Conservation (phyloP, 305 asterid species). For the Solanum hybrid region DNA sequence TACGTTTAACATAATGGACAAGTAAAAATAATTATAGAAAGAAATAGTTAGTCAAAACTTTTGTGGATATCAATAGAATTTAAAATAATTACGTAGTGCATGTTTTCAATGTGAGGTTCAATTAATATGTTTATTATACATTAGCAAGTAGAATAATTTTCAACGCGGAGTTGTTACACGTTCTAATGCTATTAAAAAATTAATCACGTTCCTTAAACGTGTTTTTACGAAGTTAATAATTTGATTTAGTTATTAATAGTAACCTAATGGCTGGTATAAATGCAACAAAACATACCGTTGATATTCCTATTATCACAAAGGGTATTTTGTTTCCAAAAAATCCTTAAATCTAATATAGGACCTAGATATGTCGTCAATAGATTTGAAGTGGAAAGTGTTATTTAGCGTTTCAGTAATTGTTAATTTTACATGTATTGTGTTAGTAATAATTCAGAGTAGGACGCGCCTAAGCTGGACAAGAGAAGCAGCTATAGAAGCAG, state of each 20-base stretch:
- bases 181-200: background rate
- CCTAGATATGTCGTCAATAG: background rate
- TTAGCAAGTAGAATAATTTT: too few relatives aligned
- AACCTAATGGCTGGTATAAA: background rate
- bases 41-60: too few relatives aligned
- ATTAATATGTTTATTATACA: background rate
- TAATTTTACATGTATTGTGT: background rate
- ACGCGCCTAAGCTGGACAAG: constrained; percentile 27
- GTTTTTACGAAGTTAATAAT: background rate
- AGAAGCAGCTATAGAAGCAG: constrained; percentile 52
- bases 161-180: background rate
- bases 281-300: background rate
- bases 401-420: background rate
- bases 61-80: background rate
- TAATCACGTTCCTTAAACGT: background rate
- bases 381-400: background rate
- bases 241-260: background rate
- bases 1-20: too few relatives aligned
- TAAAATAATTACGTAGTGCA: background rate
- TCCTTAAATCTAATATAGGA: too few relatives aligned
- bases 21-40: too few relatives aligned
- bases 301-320: background rate
- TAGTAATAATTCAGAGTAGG: background rate
- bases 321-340: background rate
- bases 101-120: background rate